phyloP scores from a whole-genome alignment of 2,329 filamentous ascomycete genomes.

The Fusarium duplospermum region DNA sequence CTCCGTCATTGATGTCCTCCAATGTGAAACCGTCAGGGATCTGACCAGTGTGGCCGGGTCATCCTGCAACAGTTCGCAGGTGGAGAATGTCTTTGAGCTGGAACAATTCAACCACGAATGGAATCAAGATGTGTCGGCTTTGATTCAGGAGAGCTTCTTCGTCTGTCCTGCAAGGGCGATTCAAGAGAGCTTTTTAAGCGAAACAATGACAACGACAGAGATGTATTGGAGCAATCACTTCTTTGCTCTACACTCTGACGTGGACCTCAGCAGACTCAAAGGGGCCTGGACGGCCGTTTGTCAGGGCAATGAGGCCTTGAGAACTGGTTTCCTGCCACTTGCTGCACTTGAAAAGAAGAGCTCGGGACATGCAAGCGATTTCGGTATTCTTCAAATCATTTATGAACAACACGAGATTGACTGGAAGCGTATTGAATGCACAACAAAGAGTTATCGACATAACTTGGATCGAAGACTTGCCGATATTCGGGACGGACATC shows the following conservation, averaged over 20 bases:
- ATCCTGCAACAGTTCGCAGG: not conserved
- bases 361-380: not conserved
- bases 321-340: constrained; percentile 1
- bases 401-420: not conserved
- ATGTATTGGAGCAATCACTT: constrained; percentile 10
- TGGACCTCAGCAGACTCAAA: not conserved
- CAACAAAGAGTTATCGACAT: not conserved
- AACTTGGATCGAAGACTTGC: constrained; percentile 1
- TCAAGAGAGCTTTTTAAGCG: constrained; percentile 1
- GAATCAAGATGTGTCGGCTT: not conserved
- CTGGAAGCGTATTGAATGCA: constrained; percentile 2
- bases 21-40: constrained; percentile 6
- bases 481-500: not conserved
- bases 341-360: not conserved
- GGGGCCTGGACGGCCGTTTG: not conserved
- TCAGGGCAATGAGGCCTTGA: not conserved
- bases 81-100: not conserved
- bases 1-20: constrained; percentile 6
- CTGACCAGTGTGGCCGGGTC: not conserved
- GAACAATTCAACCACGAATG: constrained; percentile 7
- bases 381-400: not conserved
- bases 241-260: not conserved
- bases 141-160: constrained; percentile 2
- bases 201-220: not conserved
- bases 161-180: constrained; percentile 5